Conservation (phyloP, 495 filamentous ascomycete species). For the Cairneyella variabilis region DNA sequence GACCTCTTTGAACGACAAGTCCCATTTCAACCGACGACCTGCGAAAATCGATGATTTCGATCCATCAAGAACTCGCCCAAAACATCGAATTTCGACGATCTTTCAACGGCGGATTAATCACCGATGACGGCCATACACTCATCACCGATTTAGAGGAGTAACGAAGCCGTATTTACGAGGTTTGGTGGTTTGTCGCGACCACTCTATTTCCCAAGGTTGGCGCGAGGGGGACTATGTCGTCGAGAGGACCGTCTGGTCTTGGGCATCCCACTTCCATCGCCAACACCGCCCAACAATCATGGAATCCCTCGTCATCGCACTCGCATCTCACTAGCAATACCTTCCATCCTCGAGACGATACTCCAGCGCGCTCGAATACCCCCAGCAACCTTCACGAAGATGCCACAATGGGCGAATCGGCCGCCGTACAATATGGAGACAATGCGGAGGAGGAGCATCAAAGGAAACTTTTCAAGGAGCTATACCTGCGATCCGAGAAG, state of each 20-base stretch:
- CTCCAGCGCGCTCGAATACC: conserved; percentile 25
- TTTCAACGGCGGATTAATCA: conserved; percentile 15
- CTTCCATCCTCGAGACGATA: conserved; percentile 19
- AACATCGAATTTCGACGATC: conserved; percentile 18
- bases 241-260: conserved; percentile 10
- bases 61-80: conserved; percentile 16
- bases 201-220: conserved; percentile 16
- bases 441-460: conserved; percentile 60
- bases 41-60: conserved; percentile 12
- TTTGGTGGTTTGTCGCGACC: conserved; percentile 15
- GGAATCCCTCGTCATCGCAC: conserved; percentile 35
- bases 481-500: conserved; percentile 57
- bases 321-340: conserved; percentile 20
- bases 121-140: conserved; percentile 18
- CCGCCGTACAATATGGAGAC: conserved; percentile 27
- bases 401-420: conserved; percentile 25
- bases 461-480: conserved; percentile 55
- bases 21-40: conserved; percentile 1
- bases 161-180: conserved; percentile 14
- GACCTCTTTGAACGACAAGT: too few relatives aligned
- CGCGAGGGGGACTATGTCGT: conserved; percentile 18
- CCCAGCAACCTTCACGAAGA: conserved; percentile 22
- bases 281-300: conserved; percentile 35
- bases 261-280: conserved; percentile 38
- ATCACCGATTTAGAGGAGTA: conserved; percentile 12